A percentile compares a stretch with the other conserved stretches of the same genome.
These are phyloP conservation scores for Hydnum rufescens DNA, from an alignment of 768 basidiomycete genomes.

Conservation along the genomic window DNA sequence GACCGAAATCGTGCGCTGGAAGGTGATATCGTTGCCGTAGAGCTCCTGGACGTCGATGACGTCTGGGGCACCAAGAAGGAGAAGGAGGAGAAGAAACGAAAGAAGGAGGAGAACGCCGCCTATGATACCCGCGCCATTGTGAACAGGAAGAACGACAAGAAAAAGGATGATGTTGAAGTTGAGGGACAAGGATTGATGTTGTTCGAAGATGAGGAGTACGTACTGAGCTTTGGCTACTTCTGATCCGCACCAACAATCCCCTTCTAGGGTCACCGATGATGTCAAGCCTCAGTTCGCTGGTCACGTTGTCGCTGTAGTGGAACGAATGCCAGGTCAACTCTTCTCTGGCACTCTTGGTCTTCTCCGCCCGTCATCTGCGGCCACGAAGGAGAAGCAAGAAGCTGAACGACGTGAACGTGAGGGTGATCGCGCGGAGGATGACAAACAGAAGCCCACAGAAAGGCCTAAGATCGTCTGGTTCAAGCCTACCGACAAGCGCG, in stretches of 20 bases:
- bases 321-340: constrained; percentile 95
- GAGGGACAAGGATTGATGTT: constrained; percentile 94
- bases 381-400: constrained; percentile 97
- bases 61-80: constrained; percentile 99
- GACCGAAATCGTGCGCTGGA: constrained; percentile 96
- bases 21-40: constrained; percentile 95
- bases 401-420: constrained; percentile 94
- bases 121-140: constrained; percentile 63
- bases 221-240: constrained; percentile 8
- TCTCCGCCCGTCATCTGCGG: constrained; percentile 85
- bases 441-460: constrained; percentile 58
- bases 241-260: constrained; percentile 10
- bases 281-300: constrained; percentile 97
- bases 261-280: constrained; percentile 75
- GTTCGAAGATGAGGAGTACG: constrained; percentile 92
- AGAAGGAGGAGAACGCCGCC: constrained; percentile 97
- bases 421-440: constrained; percentile 64
- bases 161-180: constrained; percentile 99
- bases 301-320: constrained; percentile 98
- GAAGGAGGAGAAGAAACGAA: constrained; percentile 99
- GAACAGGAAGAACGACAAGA: constrained; percentile 91
- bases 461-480: constrained; percentile 99
- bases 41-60: constrained; percentile 93
- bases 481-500: constrained; percentile 97
- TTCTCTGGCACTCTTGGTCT: constrained; percentile 95